phyloP scores from a whole-genome alignment of 78 protist species.

The Planoprotostelium fungivorum region DNA sequence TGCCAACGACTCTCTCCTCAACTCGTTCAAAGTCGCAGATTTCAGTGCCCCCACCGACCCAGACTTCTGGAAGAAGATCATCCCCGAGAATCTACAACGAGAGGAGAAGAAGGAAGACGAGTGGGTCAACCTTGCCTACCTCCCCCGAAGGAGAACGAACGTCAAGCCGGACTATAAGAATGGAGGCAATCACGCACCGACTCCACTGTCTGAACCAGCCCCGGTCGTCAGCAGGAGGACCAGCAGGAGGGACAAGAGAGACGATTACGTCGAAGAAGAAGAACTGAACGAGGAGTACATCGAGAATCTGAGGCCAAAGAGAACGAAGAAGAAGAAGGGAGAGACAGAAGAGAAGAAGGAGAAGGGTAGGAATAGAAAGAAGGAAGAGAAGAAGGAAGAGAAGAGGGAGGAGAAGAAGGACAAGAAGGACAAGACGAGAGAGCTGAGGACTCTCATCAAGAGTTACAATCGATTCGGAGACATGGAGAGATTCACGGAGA shows the following conservation, averaged over 20 bases:
- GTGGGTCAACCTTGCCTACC: too few species aligned
- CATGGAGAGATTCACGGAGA: neutral
- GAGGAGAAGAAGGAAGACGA: conserved; percentile 19
- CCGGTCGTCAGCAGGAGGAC: neutral
- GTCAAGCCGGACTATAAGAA: neutral
- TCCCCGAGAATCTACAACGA: conserved; percentile 24
- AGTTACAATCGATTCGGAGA: neutral
- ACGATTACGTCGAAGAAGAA: neutral
- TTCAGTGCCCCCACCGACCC: conserved; percentile 18
- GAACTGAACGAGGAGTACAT: too few species aligned
- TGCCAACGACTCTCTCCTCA: conserved; percentile 45
- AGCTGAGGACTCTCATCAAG: neutral
- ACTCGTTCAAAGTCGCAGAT: conserved; percentile 58
- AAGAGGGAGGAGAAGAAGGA: neutral
- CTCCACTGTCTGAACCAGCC: too few species aligned
- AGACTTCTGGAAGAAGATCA: conserved; percentile 40
- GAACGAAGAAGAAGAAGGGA: neutral
- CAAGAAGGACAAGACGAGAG: neutral
- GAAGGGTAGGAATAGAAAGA: neutral
- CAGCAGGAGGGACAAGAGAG: neutral
- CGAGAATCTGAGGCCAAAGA: too few species aligned
- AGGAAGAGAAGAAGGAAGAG: neutral
- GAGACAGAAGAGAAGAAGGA: neutral
- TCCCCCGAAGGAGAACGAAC: neutral
- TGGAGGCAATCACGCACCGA: too few species aligned